phyloP scores from a whole-genome alignment of 2,329 filamentous ascomycete genomes.

The Penicillium sp. region DNA sequence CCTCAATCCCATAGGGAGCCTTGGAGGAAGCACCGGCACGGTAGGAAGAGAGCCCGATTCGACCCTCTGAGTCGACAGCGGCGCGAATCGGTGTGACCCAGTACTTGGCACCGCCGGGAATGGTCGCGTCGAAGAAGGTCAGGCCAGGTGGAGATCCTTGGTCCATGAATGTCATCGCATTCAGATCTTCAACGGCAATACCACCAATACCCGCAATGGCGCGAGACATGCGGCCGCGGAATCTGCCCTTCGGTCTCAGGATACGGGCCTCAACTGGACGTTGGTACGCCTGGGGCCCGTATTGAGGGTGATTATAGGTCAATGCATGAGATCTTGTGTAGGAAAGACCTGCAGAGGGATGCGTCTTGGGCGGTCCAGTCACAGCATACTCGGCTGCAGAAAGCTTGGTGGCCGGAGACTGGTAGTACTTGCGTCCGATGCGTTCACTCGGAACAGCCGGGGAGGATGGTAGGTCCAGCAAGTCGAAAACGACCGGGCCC shows the following conservation, averaged over 20 bases:
- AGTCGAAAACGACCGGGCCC: conserved; percentile 48
- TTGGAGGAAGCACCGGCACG: conserved; percentile 30
- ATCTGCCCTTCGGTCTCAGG: conserved; percentile 42
- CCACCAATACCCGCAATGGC: conserved; percentile 38
- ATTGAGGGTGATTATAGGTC: conserved; percentile 54
- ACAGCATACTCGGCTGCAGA: conserved; percentile 40
- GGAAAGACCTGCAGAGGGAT: conserved; percentile 59
- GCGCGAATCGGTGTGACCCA: conserved; percentile 46
- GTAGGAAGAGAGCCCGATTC: conserved; percentile 35
- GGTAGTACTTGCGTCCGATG: conserved; percentile 31
- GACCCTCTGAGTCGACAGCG: conserved; percentile 40
- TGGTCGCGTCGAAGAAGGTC: conserved; percentile 39
- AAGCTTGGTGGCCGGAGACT: conserved; percentile 30
- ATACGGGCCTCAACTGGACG: conserved; percentile 54
- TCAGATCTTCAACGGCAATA: conserved; percentile 37
- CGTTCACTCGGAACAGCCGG: conserved; percentile 34
- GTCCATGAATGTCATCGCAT: conserved; percentile 29
- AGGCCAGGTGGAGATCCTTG: conserved; percentile 38
- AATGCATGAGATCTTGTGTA: conserved; percentile 53
- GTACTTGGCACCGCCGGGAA: conserved; percentile 48
- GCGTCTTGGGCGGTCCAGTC: conserved; percentile 53
- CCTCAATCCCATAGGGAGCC: conserved; percentile 33
- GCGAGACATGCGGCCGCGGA: conserved; percentile 27
- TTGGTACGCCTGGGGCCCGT: conserved; percentile 51
- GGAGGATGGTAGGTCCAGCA: conserved; percentile 51